Conservation (phyloP, 495 filamentous ascomycete species). For the Rhypophila decipiens region DNA sequence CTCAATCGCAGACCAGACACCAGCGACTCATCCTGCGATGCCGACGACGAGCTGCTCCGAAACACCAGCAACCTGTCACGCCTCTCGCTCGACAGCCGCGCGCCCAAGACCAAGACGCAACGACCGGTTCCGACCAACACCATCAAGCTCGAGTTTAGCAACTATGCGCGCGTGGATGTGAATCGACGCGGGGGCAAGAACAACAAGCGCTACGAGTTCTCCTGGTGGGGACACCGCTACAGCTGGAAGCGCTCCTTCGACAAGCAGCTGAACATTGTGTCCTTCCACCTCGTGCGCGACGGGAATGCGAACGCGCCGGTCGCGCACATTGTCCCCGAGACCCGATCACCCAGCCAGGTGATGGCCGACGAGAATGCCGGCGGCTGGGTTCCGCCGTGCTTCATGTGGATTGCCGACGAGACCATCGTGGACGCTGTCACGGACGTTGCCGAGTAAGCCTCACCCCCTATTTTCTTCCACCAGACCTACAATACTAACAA, state of each 20-base stretch:
- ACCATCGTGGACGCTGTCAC: conserved; percentile 57
- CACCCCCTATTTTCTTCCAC: neutral
- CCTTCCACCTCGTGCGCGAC: conserved; percentile 71
- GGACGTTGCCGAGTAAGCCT: conserved; percentile 89
- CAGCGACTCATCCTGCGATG: conserved; percentile 34
- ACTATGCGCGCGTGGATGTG: conserved; percentile 91
- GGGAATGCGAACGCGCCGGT: conserved; percentile 54
- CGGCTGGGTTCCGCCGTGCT: conserved; percentile 86
- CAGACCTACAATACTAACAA: conserved; percentile 8
- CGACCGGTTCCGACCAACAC: conserved; percentile 58
- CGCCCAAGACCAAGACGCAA: conserved; percentile 20
- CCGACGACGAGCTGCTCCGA: conserved; percentile 41
- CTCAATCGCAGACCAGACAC: conserved; percentile 35
- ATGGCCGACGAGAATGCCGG: conserved; percentile 71
- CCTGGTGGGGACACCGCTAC: conserved; percentile 87
- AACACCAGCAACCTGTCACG: conserved; percentile 30
- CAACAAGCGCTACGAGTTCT: conserved; percentile 78
- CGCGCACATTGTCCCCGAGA: conserved; percentile 82
- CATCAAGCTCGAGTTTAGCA: conserved; percentile 88
- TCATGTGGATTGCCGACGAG: conserved; percentile 78
- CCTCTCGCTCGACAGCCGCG: conserved; percentile 23
- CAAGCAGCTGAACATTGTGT: conserved; percentile 53
- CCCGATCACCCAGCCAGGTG: conserved; percentile 60
- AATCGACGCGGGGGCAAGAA: conserved; percentile 61
- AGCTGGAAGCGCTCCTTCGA: conserved; percentile 72